These are phyloP conservation scores for Oryza officinalis DNA, from an alignment of 176 grass and related monocot species.

Conservation along the genomic window DNA sequence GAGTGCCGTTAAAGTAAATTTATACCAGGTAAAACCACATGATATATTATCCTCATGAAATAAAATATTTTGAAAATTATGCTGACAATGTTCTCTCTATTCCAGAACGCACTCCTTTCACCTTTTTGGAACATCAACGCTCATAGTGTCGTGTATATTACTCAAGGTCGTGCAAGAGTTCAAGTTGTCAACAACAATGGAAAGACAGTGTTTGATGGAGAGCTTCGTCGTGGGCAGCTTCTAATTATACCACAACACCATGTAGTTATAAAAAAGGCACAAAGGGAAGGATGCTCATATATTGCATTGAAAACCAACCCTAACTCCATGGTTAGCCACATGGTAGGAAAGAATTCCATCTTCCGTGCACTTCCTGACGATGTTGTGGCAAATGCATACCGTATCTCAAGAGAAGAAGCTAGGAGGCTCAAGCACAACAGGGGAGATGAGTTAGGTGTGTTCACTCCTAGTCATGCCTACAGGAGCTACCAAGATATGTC, in stretches of 20 bases:
- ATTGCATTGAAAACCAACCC: conserved; percentile 42
- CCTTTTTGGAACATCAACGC: conserved; percentile 42
- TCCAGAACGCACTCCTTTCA: conserved; percentile 31
- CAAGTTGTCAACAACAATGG: conserved; percentile 39
- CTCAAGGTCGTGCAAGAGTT: conserved; percentile 16
- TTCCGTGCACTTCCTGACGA: conserved; percentile 20
- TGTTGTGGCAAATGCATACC: conserved; percentile 24
- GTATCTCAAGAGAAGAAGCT: conserved; percentile 39
- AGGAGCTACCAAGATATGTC: neutral
- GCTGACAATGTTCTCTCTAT: neutral
- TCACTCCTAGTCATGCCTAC: conserved; percentile 9
- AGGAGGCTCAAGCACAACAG: conserved; percentile 38
- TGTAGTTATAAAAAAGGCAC: conserved; percentile 42
- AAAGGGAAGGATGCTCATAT: conserved; percentile 16
- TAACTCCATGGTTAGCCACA: conserved; percentile 38
- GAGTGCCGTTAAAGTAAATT: conserved; percentile 40
- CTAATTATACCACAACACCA: conserved; percentile 37
- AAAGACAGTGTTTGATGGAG: conserved; percentile 32
- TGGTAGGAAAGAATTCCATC: conserved; percentile 28
- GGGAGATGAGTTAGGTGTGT: conserved; percentile 17
- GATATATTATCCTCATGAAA: neutral
- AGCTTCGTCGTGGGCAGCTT: conserved; percentile 27
- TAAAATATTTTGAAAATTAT: neutral
- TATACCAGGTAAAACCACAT: conserved; percentile 27
- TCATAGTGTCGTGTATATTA: conserved; percentile 38